These are phyloP conservation scores for Groenewaldozyma auringiensis DNA, from an alignment of 1,139 yeast species.

Conservation along the genomic window DNA sequence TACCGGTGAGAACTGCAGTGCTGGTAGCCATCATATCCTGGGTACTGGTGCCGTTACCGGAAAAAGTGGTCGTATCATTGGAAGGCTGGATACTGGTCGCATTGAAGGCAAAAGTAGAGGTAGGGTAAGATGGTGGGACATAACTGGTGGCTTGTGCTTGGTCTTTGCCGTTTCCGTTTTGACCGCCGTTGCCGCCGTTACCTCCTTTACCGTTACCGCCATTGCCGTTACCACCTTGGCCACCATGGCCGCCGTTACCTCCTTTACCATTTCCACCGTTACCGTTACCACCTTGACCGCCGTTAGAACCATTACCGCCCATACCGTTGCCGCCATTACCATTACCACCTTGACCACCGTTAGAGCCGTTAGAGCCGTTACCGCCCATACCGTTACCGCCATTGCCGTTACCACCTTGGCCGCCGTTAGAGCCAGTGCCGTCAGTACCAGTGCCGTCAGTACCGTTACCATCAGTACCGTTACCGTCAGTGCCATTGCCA, in stretches of 20 bases:
- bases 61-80: background rate
- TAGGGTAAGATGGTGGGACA: background rate
- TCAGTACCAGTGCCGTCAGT: constrained; percentile 1
- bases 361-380: background rate
- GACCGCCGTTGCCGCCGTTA: background rate
- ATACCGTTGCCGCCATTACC: constrained; percentile 1
- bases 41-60: background rate
- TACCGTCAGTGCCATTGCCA: background rate
- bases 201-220: background rate
- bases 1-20: constrained; percentile 1
- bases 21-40: background rate
- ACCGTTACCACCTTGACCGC: constrained; percentile 1
- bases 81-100: background rate
- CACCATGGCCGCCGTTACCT: background rate
- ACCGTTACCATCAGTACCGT: constrained; percentile 1
- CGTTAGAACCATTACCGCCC: background rate
- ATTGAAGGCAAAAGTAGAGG: background rate
- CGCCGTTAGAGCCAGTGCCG: constrained; percentile 1
- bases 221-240: background rate
- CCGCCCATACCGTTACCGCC: constrained; percentile 4
- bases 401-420: constrained; percentile 2
- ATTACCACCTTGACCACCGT: background rate
- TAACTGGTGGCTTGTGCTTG: background rate
- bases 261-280: constrained; percentile 1
- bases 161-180: background rate